Evolutionary conservation across 1,284 basidiomycete genomes (phyloP).

Genomic region (Austropuccinia psidii): DNA sequence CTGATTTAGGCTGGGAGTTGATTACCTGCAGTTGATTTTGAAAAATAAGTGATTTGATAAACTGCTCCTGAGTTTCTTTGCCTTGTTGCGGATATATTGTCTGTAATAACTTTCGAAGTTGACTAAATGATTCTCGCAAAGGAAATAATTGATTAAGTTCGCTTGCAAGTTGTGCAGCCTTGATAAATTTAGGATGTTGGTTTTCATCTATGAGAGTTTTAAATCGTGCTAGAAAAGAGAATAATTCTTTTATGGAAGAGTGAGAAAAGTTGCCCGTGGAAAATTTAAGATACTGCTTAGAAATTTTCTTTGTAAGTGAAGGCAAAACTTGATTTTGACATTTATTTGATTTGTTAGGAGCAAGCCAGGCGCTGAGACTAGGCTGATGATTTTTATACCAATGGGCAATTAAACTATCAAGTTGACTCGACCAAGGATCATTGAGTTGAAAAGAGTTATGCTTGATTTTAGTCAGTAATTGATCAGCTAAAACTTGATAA

Average conservation of each 20-base stretch:
- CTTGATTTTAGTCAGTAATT: conserved; percentile 1
- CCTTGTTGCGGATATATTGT: too few relatives aligned
- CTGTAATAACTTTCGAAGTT: not conserved
- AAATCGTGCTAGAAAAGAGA: conserved; percentile 5
- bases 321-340: conserved; percentile 12
- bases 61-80: conserved; percentile 32
- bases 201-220: conserved; percentile 9
- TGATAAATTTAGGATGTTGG: conserved; percentile 29
- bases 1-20: not conserved
- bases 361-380: conserved; percentile 23
- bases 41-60: conserved; percentile 22
- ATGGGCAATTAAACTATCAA: conserved; percentile 11
- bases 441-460: not conserved
- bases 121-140: not conserved
- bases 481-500: conserved; percentile 30
- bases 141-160: conserved; percentile 21
- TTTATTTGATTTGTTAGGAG: not conserved
- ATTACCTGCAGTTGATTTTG: not conserved
- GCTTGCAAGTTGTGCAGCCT: conserved; percentile 28
- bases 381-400: conserved; percentile 4
- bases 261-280: not conserved
- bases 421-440: conserved; percentile 3
- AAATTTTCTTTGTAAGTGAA: conserved; percentile 25
- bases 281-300: conserved; percentile 8
- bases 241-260: too few relatives aligned